Evolutionary conservation across 345 rosid species (phyloP), one percentile per base, ranked within the genome.

Genomic region (Moricandia arvensis): DNA sequence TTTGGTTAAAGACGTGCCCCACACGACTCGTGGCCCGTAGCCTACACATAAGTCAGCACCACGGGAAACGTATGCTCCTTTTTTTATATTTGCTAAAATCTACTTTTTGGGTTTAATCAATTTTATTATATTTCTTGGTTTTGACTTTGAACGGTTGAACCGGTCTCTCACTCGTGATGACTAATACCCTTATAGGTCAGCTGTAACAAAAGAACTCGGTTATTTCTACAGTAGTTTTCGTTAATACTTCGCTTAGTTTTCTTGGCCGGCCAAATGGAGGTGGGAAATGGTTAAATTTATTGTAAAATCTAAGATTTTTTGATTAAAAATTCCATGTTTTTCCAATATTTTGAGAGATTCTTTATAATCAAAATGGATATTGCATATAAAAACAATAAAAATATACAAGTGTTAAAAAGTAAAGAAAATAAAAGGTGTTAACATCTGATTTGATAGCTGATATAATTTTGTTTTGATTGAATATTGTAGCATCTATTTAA

Each of bases 81-180:
- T 72, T 12, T 12, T 33, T 17, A 66, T 51, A 51, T 73, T 31
- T 67, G 16, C 60, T 61, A 29, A 38, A 41, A 61, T 15, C 31
- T 60, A 8, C 59, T 47, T 72, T 43, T 33, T n/a, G n/a, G 58
- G 77, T 66, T 73, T 79, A 62, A 61, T 73, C 69, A 66, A 9
- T 59, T 45, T 78, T 60, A 3, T 16, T 21, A 72, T 59, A 61
- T 62, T 68, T 62, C 67, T 68, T 65, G 74, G 67, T 73, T 13
- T 68, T 79, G 78, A 79, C 78, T 79, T n/a, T n/a, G n/a, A n/a
- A n/a, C n/a, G n/a, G n/a, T 79, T 73, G 78, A 79, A 79, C 82
- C 71, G 78, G 78, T 79, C 82, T 54, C 57, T 68, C 75, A 79
- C 66, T 79, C 54, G 54, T 68, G 73, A 73, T 68, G 55, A 73